Conservation (phyloP, 768 basidiomycete genomes). For the Russula olivacea region DNA sequence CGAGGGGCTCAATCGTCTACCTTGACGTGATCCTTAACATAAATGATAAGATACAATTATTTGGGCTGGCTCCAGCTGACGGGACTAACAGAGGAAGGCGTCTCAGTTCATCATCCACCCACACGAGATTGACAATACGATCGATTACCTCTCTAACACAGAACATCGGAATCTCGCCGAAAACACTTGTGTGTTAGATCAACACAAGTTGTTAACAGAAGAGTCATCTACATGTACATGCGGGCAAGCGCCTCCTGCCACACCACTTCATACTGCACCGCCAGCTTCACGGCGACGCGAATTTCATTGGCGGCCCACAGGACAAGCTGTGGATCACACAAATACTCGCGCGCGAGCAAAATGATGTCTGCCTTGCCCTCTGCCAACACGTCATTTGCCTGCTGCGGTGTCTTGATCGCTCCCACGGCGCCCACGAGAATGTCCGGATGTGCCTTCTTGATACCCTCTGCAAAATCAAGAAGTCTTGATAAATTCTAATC, state of each 20-base stretch:
- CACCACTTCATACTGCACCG: conserved; percentile 65
- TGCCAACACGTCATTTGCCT: conserved; percentile 57
- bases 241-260: conserved; percentile 40
- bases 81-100: too few species aligned
- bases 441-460: conserved; percentile 47
- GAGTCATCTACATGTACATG: background rate
- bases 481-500: too few species aligned
- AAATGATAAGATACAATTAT: too few species aligned
- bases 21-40: too few species aligned
- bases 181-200: too few species aligned
- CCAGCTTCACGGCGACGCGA: conserved; percentile 57
- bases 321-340: conserved; percentile 63
- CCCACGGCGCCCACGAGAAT: conserved; percentile 64
- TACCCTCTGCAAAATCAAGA: conserved; percentile 7
- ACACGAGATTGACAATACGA: too few species aligned
- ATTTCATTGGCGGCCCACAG: conserved; percentile 57
- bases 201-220: background rate
- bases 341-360: conserved; percentile 56
- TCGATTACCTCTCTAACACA: too few species aligned
- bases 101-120: too few species aligned
- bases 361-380: conserved; percentile 64
- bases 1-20: too few species aligned
- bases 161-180: too few species aligned
- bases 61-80: too few species aligned
- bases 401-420: conserved; percentile 56